Base-by-base conservation (phyloP, 2,329 filamentous ascomycete genomes). In the Delphinella strobiligena region DNA sequence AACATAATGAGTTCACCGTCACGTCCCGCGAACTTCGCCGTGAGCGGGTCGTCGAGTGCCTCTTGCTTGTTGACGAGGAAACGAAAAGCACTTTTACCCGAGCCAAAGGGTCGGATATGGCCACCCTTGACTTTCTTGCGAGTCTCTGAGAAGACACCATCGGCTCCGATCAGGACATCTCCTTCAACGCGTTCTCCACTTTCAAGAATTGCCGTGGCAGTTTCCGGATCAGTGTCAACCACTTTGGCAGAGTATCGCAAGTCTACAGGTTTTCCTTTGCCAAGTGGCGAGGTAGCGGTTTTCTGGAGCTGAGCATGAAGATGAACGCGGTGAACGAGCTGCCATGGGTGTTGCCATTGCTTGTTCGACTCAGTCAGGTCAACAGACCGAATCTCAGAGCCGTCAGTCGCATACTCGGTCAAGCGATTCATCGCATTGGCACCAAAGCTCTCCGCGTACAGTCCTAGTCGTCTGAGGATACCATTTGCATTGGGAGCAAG, bases 401-500 rank as follows among this genome's bases (percentile, higher is more conserved):
- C 64, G 19, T 49, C 45, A 1, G 55, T 50, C 2, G 56, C 52
- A 36, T 61, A 65, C 35, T 69, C 63, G 9, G 57, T 59, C 15
- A 60, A 12, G 45, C 54, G 41, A 40, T 56, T 47, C 18, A 45
- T 57, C 40, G 36, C 52, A 45, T 55, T 64, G 40, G 66, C 61
- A 2, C 64, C 64, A 31, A 59, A 59, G 0, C 53, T 51, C 40
- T 63, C 59, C 0, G 62, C 57, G 36, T 56, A 53, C 1, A 71
- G 46, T 0, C 67, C 66, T 36, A 70, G 53, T 22, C 63, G 55
- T 9, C 56, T 54, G 3, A 81, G 58, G 2, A 80, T 54, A 0
- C 72, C 71, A 52, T 78, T 76, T 2, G 67, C 61, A 48, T 81
- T 82, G 1, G 78, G 74, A 0, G 72, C 68, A 4, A 80, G 52